Evolutionary conservation across 164 flowering plant species (phyloP), one percentile per base, ranked within the genome.

Genomic region (Nymphaea colorata): DNA sequence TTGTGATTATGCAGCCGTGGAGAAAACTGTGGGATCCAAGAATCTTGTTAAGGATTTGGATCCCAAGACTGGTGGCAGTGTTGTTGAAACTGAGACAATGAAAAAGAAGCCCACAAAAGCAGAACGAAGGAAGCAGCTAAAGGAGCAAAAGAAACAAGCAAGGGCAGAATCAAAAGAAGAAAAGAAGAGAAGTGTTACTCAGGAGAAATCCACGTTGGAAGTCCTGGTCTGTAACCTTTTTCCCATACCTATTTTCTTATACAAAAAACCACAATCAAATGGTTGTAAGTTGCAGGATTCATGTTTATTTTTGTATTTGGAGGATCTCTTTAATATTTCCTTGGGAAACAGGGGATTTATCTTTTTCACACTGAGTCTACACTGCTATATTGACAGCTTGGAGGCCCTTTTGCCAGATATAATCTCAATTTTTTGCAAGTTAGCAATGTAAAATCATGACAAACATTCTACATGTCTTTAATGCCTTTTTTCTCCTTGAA

Each of bases 111-210:
- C 80, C 55, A 84, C 93, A 15, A 95, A 92, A 75, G 82, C 86
- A 4, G 94, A 95, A 67, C 84, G 81, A 77, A 88, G 94, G 73
- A 87, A 84, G 8, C 92, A 86, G 76, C 74, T 80, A 68, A 95
- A 95, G 76, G 90, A 87, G 78, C 72, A 61, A 70, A 95, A 78
- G 80, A 90, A 82, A 76, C 92, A 88, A 72, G 88, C 85, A 43
- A 95, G 89, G 80, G 84, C 79, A 75, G 90, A 85, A 69, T 84
- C 71, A 43, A 84, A 84, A 70, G 94, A 84, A 36, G 51, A 64
- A 6, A 64, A 64, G 18, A 43, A 73, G 59, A 17, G 53, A 6
- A 86, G 84, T 70, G 85, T 80, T 51, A 80, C 67, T 65, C 73
- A 81, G 67, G 73, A 71, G 70, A 79, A 78, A 12, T 73, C 85